Percentiles rank a stretch among this genome's conserved stretches.
Conservation (phyloP, 1,284 basidiomycete genomes). For the Xerocomus amazonicus region DNA sequence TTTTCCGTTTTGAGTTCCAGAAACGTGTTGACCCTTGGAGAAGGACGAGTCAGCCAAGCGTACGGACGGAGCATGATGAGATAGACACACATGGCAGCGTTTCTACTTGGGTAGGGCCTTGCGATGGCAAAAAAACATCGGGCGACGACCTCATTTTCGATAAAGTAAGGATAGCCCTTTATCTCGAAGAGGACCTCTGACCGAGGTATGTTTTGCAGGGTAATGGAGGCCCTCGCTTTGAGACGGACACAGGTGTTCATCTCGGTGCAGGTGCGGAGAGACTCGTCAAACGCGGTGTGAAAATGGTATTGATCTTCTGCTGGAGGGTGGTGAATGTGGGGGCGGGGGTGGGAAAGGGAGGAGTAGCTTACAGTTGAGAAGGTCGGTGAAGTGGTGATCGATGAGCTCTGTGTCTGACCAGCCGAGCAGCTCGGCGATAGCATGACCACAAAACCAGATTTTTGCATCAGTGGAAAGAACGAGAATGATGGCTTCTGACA, state of each 20-base stretch:
- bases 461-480: constrained; percentile 59
- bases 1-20: constrained; percentile 78
- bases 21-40: constrained; percentile 66
- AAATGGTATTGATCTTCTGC: constrained; percentile 63
- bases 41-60: constrained; percentile 12
- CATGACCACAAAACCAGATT: constrained; percentile 70
- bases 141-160: constrained; percentile 38
- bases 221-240: constrained; percentile 34
- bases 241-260: constrained; percentile 64
- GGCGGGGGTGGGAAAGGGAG: neutral
- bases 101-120: constrained; percentile 74
- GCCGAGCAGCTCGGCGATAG: constrained; percentile 67
- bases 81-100: constrained; percentile 58
- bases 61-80: neutral
- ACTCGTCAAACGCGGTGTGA: constrained; percentile 50
- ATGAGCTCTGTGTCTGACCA: constrained; percentile 73
- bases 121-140: constrained; percentile 70
- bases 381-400: constrained; percentile 59
- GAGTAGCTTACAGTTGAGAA: constrained; percentile 55
- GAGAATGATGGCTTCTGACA: constrained; percentile 69
- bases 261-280: constrained; percentile 44
- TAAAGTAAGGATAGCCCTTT: constrained; percentile 61
- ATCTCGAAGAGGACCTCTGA: constrained; percentile 69
- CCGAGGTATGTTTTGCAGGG: constrained; percentile 18
- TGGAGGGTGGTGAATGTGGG: constrained; percentile 28